A percentile compares a stretch with the other conserved stretches of the same genome.
These are phyloP conservation scores for Neonectria sp. DNA, from an alignment of 2,329 filamentous ascomycete genomes.

Conservation along the genomic window DNA sequence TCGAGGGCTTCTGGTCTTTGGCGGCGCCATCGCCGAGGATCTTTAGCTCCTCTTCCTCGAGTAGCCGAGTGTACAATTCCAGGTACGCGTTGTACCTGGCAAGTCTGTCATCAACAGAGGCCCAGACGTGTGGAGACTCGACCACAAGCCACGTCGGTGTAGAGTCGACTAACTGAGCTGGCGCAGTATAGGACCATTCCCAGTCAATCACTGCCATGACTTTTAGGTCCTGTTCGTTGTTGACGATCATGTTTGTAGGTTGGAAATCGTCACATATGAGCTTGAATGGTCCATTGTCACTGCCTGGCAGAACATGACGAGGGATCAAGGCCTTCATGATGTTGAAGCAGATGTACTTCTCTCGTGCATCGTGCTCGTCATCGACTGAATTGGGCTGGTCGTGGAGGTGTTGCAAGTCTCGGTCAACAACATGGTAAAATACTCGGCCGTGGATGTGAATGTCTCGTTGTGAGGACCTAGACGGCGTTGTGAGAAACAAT, in stretches of 20 bases:
- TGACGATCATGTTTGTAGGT: not conserved
- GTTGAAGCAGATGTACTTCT: not conserved
- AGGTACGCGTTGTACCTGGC: not conserved
- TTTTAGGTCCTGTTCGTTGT: not conserved
- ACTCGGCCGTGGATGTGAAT: slow-evolving; percentile 9
- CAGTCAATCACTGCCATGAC: not conserved
- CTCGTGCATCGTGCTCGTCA: slow-evolving; percentile 12
- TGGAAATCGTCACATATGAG: not conserved
- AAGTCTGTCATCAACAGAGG: not conserved
- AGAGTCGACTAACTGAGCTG: not conserved
- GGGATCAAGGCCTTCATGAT: not conserved
- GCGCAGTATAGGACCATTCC: not conserved
- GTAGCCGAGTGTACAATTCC: not conserved
- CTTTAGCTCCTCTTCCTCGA: not conserved
- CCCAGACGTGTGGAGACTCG: not conserved
- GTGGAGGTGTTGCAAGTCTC: slow-evolving; percentile 16
- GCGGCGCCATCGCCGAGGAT: not conserved
- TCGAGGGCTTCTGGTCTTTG: not conserved
- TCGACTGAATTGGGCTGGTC: slow-evolving; percentile 19
- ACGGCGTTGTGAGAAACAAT: not conserved
- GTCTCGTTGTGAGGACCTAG: slow-evolving; percentile 3
- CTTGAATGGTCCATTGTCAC: not conserved
- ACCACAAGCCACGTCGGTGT: not conserved
- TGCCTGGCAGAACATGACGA: not conserved
- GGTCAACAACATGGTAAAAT: slow-evolving; percentile 17